Conservation (phyloP, 345 rosid species). For the Corymbia maculata region DNA sequence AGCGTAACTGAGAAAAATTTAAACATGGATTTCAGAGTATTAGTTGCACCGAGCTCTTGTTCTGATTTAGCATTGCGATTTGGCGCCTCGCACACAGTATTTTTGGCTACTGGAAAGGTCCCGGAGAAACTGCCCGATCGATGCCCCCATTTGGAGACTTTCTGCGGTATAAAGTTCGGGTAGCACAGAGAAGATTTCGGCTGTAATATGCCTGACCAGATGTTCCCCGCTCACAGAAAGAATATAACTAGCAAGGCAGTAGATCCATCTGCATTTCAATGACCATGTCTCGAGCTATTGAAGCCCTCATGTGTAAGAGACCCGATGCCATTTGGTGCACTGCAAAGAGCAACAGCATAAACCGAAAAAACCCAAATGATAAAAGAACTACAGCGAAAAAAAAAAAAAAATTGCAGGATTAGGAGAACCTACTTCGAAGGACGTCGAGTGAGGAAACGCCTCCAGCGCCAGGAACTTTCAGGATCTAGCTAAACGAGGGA, state of each 20-base stretch:
- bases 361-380: constrained; percentile 63
- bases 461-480: constrained; percentile 30
- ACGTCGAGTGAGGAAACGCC: constrained; percentile 9
- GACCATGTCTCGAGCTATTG: constrained; percentile 78
- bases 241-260: constrained; percentile 49
- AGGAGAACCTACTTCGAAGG: not conserved
- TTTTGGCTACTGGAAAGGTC: too few relatives aligned
- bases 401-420: not conserved
- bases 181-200: too few relatives aligned
- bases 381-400: not conserved
- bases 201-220: too few relatives aligned
- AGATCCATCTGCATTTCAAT: constrained; percentile 77
- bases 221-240: constrained; percentile 31
- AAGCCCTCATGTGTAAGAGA: constrained; percentile 68
- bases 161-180: too few relatives aligned
- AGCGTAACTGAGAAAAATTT: too few relatives aligned
- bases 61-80: too few relatives aligned
- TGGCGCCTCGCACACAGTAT: too few relatives aligned
- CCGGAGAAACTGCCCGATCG: too few relatives aligned
- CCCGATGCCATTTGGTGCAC: constrained; percentile 93
- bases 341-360: constrained; percentile 58
- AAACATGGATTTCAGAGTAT: too few relatives aligned
- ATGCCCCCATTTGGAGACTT: too few relatives aligned
- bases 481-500: too few relatives aligned
- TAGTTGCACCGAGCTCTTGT: too few relatives aligned